Base-by-base conservation (phyloP, 2,329 filamentous ascomycete genomes). In the Pseudonectria foliicola region DNA sequence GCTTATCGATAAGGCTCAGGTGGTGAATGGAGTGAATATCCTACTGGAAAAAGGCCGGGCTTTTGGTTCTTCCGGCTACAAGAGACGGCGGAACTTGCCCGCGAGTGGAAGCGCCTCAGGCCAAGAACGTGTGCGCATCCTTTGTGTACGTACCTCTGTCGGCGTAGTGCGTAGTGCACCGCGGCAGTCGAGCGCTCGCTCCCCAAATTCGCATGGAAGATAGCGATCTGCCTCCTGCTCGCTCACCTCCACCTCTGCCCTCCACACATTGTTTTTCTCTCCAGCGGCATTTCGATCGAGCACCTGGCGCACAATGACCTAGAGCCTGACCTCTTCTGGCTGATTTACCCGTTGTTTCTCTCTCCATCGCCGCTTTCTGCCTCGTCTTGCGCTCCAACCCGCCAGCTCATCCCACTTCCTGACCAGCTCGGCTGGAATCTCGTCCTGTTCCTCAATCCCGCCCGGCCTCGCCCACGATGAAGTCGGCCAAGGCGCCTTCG, bases 401-500 rank as follows among this genome's bases (percentile, higher is more conserved):
- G 30, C 44, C 43, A 46, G 42, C 44, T 43, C 46, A 39, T 44
- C 39, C 46, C 42, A 39, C 44, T 28, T 12, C 27, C 42, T 37
- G 38, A 48, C 23, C 41, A 49, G 42, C 39, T 45, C 41, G 43
- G 52, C 40, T 42, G 16, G 31, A 37, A 35, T 42, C 38, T 37
- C 33, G 31, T 38, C 25, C 34, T n/a, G n/a, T 42, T 42, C 39
- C 30, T 49, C 38, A 34, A 35, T 37, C 25, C 31, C n/a, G 33
- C 16, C 35, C 36, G 44, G 8, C 72, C 64, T 39, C 39, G 33
- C 35, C 44, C 44, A 60, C 50, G 26, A 78, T 78, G 74, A 78
- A 74, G 60, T 70, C 72, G 29, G 67, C 70, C 31, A 77, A 74
- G 50, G 60, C 63, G 16, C 53, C 63, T 37, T 56, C 63, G 26